Conservation (phyloP, 2,329 filamentous ascomycete genomes). For the Claviceps cyperi region DNA sequence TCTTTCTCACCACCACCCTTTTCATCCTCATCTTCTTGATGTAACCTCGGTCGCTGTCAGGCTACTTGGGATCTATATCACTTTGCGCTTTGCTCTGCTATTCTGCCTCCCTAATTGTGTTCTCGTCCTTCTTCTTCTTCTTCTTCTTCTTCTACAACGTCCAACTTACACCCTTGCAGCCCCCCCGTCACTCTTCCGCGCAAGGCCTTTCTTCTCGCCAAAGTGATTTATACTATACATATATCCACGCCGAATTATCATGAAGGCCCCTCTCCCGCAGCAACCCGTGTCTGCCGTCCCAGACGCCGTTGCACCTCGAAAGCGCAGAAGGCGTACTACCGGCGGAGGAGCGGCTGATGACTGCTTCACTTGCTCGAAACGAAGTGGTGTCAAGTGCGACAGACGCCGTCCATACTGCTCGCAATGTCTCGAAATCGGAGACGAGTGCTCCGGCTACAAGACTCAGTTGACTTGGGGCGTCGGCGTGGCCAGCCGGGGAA, state of each 20-base stretch:
- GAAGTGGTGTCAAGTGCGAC: constrained; percentile 66
- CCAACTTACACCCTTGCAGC: background rate
- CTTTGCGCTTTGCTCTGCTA: background rate
- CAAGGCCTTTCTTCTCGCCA: no score
- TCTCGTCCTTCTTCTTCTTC: background rate
- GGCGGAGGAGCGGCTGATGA: constrained; percentile 84
- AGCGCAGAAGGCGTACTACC: constrained; percentile 77
- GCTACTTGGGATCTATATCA: background rate
- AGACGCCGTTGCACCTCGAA: constrained; percentile 37
- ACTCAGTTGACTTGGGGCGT: constrained; percentile 95
- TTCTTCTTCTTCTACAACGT: background rate
- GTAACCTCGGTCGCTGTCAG: constrained; percentile 3
- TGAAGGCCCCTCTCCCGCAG: constrained; percentile 35
- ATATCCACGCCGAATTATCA: constrained; percentile 13
- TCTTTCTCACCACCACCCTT: constrained; percentile 10
- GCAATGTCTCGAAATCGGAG: constrained; percentile 80
- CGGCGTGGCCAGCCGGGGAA: constrained; percentile 87
- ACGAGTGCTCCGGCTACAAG: constrained; percentile 91
- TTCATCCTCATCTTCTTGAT: constrained; percentile 4
- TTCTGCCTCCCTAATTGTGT: background rate
- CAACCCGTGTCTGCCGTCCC: constrained; percentile 30
- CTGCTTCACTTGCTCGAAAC: constrained; percentile 85
- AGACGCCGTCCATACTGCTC: constrained; percentile 87
- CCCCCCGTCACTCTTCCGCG: no score
- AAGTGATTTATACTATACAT: no score